phyloP scores from a whole-genome alignment of 768 basidiomycete genomes.

The Tulasnella sp. region DNA sequence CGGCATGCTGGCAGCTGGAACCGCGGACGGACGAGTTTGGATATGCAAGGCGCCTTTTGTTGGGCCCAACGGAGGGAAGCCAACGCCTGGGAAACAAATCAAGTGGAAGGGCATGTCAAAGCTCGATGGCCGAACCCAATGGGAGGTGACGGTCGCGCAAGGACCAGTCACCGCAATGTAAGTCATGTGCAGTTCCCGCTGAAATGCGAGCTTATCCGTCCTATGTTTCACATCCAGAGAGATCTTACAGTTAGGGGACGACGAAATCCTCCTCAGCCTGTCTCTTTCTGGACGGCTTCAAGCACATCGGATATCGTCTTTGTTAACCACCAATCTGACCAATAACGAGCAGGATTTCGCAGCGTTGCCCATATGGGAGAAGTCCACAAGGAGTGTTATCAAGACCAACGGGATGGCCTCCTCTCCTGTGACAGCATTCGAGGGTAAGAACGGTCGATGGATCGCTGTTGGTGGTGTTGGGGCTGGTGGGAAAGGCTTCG shows the following conservation, averaged over 20 bases:
- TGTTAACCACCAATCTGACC: background rate
- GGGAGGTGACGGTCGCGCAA: slow-evolving; percentile 41
- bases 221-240: background rate
- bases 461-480: slow-evolving; percentile 54
- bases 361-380: background rate
- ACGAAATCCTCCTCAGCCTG: background rate
- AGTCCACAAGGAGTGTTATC: slow-evolving; percentile 31
- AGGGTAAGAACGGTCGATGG: slow-evolving; percentile 21
- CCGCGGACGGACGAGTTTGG: slow-evolving; percentile 65
- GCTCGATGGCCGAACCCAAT: slow-evolving; percentile 32
- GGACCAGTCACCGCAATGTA: slow-evolving; percentile 68
- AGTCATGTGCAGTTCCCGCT: slow-evolving; percentile 19
- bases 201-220: background rate
- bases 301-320: background rate
- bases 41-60: slow-evolving; percentile 47
- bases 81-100: slow-evolving; percentile 38
- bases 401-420: slow-evolving; percentile 58
- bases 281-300: slow-evolving; percentile 4
- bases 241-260: background rate
- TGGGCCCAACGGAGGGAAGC: slow-evolving; percentile 19
- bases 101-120: slow-evolving; percentile 61
- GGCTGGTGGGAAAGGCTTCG: slow-evolving; percentile 44
- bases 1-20: slow-evolving; percentile 56
- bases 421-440: slow-evolving; percentile 16
- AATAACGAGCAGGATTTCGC: background rate